Percentiles rank a stretch among this genome's conserved stretches.
Evolutionary conservation across 169 alveolate genomes (phyloP).

Genomic region (Eimeria brunetti): DNA sequence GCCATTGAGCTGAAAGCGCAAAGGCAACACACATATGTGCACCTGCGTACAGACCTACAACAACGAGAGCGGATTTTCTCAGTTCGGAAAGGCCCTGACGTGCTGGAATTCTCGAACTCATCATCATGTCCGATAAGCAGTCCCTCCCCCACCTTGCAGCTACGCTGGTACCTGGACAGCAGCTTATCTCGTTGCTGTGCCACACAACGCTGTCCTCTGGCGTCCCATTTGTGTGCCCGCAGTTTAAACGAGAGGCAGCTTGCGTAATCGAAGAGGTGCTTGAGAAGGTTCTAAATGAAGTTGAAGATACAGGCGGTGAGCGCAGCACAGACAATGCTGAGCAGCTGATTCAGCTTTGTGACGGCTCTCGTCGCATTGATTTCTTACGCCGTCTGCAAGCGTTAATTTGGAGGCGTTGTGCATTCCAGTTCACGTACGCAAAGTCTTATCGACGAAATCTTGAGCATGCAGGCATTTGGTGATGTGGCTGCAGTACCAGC

Average conservation of each 20-base stretch:
- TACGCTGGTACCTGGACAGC: not conserved
- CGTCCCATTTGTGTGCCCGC: not conserved
- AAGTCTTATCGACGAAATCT: not conserved
- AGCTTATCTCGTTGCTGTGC: not conserved
- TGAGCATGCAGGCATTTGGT: not conserved
- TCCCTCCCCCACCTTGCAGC: not conserved
- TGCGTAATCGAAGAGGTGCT: not conserved
- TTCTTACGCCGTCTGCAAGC: not conserved
- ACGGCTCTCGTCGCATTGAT: not conserved
- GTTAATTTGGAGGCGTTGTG: not conserved
- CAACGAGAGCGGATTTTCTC: not conserved
- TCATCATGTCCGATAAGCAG: not conserved
- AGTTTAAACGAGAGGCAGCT: constrained; percentile 10
- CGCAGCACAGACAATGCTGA: not conserved
- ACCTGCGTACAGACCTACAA: not conserved
- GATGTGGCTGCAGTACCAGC: not conserved
- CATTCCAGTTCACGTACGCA: not conserved
- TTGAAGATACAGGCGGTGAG: not conserved
- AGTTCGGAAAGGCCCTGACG: not conserved
- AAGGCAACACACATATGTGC: not conserved
- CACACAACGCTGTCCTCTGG: not conserved
- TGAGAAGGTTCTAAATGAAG: not conserved
- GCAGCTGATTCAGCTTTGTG: not conserved
- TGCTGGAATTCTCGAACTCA: not conserved
- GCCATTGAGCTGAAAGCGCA: not conserved